Conservation (phyloP, 768 basidiomycete species). For the Kwoniella newhampshirensis region DNA sequence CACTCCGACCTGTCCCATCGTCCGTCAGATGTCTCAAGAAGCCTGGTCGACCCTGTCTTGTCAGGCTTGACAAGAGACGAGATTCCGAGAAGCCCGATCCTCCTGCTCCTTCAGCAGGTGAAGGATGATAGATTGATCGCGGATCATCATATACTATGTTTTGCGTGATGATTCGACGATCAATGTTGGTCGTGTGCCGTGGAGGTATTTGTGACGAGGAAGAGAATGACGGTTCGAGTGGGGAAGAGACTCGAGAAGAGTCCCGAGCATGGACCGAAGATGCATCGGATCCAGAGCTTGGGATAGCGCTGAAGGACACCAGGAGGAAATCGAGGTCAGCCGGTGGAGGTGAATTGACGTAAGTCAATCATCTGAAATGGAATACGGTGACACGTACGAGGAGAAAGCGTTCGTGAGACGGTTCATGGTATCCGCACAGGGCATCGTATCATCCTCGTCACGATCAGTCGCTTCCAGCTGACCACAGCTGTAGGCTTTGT, state of each 20-base stretch:
- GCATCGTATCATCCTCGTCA: no score
- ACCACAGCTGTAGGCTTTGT: no score
- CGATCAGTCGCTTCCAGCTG: no score
- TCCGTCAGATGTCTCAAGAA: constrained; percentile 30
- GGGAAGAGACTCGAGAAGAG: constrained; percentile 12
- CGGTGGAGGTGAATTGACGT: no score
- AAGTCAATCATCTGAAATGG: not conserved
- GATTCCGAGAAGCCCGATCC: constrained; percentile 1
- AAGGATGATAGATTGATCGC: constrained; percentile 15
- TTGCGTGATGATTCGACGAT: constrained; percentile 15
- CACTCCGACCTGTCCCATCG: constrained; percentile 16
- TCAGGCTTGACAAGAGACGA: constrained; percentile 5
- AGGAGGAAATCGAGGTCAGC: not conserved
- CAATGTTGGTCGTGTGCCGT: constrained; percentile 3
- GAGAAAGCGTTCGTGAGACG: constrained; percentile 34
- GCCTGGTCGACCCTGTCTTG: constrained; percentile 25
- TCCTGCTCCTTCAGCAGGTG: not conserved
- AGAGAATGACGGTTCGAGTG: constrained; percentile 17
- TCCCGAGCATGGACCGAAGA: constrained; percentile 15
- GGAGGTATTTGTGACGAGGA: constrained; percentile 12
- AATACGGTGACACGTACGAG: constrained; percentile 14
- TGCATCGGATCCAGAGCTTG: constrained; percentile 22
- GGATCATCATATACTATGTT: constrained; percentile 41
- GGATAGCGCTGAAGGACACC: constrained; percentile 13
- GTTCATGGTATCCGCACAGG: constrained; percentile 21